phyloP scores from a whole-genome alignment of 1,284 basidiomycete species.

The Tilletia caries region DNA sequence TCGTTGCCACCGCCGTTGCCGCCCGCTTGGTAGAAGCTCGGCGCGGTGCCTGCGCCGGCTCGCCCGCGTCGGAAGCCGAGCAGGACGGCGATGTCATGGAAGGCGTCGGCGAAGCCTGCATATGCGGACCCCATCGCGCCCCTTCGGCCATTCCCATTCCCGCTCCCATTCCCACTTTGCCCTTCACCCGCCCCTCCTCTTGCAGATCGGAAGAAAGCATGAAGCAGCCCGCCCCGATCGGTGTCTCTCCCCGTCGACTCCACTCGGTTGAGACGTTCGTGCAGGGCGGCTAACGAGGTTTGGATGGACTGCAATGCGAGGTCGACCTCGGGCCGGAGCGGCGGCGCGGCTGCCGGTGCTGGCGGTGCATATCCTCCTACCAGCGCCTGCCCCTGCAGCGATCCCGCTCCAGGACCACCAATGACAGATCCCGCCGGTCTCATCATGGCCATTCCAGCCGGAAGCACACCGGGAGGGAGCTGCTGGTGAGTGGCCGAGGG shows the following conservation, averaged over 20 bases:
- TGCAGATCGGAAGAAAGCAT: background rate
- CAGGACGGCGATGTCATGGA: constrained; percentile 30
- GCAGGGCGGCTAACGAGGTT: constrained; percentile 79
- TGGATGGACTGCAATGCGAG: constrained; percentile 71
- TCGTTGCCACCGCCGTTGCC: constrained; percentile 7
- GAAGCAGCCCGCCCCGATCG: background rate
- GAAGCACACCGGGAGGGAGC: background rate
- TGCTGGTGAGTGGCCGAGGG: too few species aligned
- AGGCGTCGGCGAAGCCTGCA: constrained; percentile 19
- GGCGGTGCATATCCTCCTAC: background rate
- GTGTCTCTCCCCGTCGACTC: constrained; percentile 24
- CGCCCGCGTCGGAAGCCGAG: constrained; percentile 25
- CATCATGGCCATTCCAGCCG: background rate
- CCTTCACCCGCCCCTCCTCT: background rate
- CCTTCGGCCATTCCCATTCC: background rate
- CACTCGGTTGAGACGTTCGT: constrained; percentile 67
- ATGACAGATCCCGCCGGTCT: background rate
- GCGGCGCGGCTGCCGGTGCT: constrained; percentile 13
- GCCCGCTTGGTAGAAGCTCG: constrained; percentile 18
- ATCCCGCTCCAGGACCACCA: background rate
- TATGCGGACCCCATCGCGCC: constrained; percentile 12
- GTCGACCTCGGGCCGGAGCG: constrained; percentile 38
- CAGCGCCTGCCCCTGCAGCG: background rate
- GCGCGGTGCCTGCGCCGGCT: constrained; percentile 11
- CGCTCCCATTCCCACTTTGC: background rate